phyloP scores from a whole-genome alignment of 352 stramenopile genomes.

The Phytophthora crassamura region DNA sequence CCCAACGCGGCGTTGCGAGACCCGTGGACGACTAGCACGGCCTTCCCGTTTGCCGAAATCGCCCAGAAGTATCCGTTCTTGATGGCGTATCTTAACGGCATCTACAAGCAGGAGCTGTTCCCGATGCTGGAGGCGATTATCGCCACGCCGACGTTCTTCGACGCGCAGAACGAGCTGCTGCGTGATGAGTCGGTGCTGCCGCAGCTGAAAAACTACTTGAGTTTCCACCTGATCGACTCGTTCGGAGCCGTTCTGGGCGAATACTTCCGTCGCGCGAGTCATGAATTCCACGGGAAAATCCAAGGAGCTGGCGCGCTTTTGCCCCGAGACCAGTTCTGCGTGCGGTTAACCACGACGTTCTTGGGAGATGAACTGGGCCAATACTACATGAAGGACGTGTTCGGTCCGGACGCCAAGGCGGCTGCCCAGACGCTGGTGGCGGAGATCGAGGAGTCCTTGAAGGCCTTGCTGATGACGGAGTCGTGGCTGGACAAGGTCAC shows the following conservation, averaged over 20 bases:
- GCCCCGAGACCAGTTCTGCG: constrained; percentile 59
- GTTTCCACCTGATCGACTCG: constrained; percentile 66
- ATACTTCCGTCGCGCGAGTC: constrained; percentile 55
- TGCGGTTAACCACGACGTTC: constrained; percentile 77
- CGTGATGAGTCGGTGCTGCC: constrained; percentile 39
- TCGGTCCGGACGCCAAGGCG: constrained; percentile 80
- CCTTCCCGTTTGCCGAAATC: constrained; percentile 79
- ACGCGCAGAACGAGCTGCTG: constrained; percentile 52
- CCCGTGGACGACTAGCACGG: constrained; percentile 88
- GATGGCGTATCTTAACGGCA: constrained; percentile 57
- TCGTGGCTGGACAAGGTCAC: constrained; percentile 90
- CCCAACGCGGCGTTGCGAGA: constrained; percentile 87
- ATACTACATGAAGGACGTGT: constrained; percentile 91
- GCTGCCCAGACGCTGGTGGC: constrained; percentile 82
- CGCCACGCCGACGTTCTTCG: constrained; percentile 59
- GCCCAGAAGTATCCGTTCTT: constrained; percentile 53
- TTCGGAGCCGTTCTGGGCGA: constrained; percentile 53
- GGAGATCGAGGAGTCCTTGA: constrained; percentile 86
- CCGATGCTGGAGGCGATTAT: constrained; percentile 50
- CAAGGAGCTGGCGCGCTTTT: constrained; percentile 39
- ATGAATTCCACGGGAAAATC: constrained; percentile 57
- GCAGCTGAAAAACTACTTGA: constrained; percentile 66
- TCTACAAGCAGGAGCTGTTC: constrained; percentile 50
- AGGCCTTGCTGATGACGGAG: constrained; percentile 82
- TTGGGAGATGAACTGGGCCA: constrained; percentile 90